Conservation (phyloP, 345 rosid genomes). For the Cochlearia excelsa region DNA sequence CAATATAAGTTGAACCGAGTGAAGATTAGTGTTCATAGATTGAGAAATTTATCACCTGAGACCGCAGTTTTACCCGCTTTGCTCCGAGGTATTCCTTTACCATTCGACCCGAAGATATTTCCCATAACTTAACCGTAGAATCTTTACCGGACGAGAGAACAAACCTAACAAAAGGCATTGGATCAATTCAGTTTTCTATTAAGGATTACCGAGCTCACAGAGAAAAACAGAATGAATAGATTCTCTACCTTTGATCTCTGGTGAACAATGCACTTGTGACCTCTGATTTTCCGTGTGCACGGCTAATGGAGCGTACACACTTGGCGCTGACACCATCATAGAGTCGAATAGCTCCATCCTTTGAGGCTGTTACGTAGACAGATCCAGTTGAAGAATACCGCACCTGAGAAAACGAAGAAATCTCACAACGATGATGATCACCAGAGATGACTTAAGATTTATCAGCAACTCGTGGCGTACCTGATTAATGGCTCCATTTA, state of each 20-base stretch:
- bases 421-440: constrained; percentile 15
- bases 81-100: constrained; percentile 76
- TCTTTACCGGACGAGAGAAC: constrained; percentile 82
- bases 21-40: constrained; percentile 2
- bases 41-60: constrained; percentile 50
- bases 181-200: constrained; percentile 11
- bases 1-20: constrained; percentile 8
- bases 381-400: constrained; percentile 79
- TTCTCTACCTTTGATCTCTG: constrained; percentile 70
- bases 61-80: constrained; percentile 53
- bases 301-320: constrained; percentile 59
- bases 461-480: constrained; percentile 30
- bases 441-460: not conserved
- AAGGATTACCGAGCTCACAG: not conserved
- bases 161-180: constrained; percentile 46
- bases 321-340: constrained; percentile 73
- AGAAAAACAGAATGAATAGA: not conserved
- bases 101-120: constrained; percentile 69
- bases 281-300: constrained; percentile 73
- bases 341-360: constrained; percentile 73
- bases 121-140: constrained; percentile 77
- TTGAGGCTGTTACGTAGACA: constrained; percentile 77
- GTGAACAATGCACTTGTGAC: constrained; percentile 70
- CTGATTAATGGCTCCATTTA: constrained; percentile 81
- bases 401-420: constrained; percentile 49